Conservation (phyloP, 2,329 filamentous ascomycete species). For the Leptographium radiaticola region DNA sequence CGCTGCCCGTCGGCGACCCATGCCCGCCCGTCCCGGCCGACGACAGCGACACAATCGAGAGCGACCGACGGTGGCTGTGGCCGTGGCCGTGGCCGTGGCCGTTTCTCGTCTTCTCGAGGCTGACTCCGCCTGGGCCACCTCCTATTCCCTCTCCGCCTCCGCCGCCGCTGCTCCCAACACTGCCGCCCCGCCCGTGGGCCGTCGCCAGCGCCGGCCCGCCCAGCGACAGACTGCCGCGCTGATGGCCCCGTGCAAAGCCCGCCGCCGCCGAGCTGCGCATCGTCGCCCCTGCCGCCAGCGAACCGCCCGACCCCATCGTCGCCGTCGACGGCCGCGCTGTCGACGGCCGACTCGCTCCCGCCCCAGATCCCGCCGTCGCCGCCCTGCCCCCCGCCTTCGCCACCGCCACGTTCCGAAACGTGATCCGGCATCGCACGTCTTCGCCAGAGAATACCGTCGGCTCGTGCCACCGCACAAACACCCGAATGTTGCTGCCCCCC, state of each 20-base stretch:
- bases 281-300: background rate
- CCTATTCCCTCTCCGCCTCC: background rate
- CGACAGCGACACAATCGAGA: conserved; percentile 72
- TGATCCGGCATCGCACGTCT: conserved; percentile 89
- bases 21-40: conserved; percentile 29
- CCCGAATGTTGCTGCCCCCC: conserved; percentile 56
- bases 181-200: too few relatives aligned
- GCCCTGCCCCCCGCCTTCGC: conserved; percentile 11
- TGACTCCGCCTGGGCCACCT: background rate
- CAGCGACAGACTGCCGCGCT: conserved; percentile 11
- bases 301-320: background rate
- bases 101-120: too few relatives aligned
- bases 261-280: background rate
- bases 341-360: conserved; percentile 9
- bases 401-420: conserved; percentile 68
- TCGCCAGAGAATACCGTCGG: conserved; percentile 94
- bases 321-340: background rate
- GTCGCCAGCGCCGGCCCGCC: conserved; percentile 5
- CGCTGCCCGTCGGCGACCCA: conserved; percentile 27
- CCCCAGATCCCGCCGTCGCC: background rate
- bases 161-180: too few relatives aligned
- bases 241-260: conserved; percentile 5
- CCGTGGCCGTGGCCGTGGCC: background rate
- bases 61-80: conserved; percentile 51
- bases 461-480: conserved; percentile 91